Conservation (phyloP, 371 early-diverging fungal genomes). For the Vairimorpha apis region DNA sequence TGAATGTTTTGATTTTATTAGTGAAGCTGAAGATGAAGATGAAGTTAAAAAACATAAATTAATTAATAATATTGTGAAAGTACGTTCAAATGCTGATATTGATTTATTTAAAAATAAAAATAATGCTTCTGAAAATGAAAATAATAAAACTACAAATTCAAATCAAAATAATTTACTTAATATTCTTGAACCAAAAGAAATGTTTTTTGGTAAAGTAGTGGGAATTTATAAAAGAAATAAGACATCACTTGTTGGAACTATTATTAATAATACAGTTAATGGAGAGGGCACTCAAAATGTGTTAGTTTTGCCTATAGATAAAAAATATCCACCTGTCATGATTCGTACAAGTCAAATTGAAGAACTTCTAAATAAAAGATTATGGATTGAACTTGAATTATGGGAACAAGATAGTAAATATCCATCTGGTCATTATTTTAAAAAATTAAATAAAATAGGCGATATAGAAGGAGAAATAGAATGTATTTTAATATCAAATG, state of each 20-base stretch:
- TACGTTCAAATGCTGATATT: no score
- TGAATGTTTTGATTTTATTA: conserved; percentile 5
- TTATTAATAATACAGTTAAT: conserved; percentile 14
- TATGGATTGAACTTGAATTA: conserved; percentile 29
- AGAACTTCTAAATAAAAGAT: conserved; percentile 21
- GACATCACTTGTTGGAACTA: conserved; percentile 25
- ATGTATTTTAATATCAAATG: conserved; percentile 34
- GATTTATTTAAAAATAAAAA: not conserved
- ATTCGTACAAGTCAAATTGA: conserved; percentile 34
- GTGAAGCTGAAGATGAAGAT: conserved; percentile 1
- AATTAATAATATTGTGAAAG: not conserved
- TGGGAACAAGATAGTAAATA: conserved; percentile 47
- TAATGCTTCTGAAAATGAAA: not conserved
- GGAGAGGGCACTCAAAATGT: conserved; percentile 32
- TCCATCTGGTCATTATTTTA: conserved; percentile 38
- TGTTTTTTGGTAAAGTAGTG: conserved; percentile 39
- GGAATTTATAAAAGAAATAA: conserved; percentile 44
- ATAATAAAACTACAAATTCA: no score
- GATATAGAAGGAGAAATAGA: conserved; percentile 43
- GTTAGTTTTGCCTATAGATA: conserved; percentile 45
- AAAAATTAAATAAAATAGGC: conserved; percentile 22
- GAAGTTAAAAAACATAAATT: not conserved
- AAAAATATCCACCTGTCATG: conserved; percentile 36
- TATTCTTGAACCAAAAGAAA: not conserved
- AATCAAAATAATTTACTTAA: not conserved